phyloP scores from a whole-genome alignment of 2,329 filamentous ascomycete species.

The Fusarium sp. region DNA sequence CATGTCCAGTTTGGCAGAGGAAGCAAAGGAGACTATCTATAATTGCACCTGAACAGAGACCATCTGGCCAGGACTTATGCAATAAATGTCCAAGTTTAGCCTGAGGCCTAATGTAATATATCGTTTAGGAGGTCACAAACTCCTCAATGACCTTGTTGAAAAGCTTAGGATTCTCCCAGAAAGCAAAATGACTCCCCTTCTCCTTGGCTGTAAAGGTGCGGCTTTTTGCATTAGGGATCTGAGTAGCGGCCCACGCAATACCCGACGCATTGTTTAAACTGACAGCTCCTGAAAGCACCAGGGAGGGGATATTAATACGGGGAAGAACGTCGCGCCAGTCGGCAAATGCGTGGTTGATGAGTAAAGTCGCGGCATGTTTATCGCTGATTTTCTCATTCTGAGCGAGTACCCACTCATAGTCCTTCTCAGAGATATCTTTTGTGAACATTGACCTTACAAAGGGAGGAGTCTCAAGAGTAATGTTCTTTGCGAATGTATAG shows the following conservation, averaged over 20 bases:
- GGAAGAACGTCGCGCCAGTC: conserved; percentile 6
- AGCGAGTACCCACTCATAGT: conserved; percentile 43
- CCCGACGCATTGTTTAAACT: conserved; percentile 20
- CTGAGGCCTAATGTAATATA: no score
- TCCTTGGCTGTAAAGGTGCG: conserved; percentile 48
- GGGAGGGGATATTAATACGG: conserved; percentile 42
- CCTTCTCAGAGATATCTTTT: conserved; percentile 30
- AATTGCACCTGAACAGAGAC: no score
- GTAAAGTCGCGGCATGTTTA: conserved; percentile 41
- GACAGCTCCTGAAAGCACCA: conserved; percentile 43
- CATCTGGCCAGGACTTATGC: no score
- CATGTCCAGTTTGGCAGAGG: no score
- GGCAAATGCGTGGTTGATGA: conserved; percentile 40
- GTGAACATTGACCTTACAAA: conserved; percentile 45
- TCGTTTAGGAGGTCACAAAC: conserved; percentile 30
- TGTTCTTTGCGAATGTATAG: conserved; percentile 36
- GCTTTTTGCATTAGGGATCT: conserved; percentile 43
- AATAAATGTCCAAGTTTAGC: no score
- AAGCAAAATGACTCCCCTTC: conserved; percentile 49
- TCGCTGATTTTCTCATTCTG: conserved; percentile 46
- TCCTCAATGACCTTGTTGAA: conserved; percentile 49
- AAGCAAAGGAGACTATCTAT: no score
- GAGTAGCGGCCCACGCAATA: conserved; percentile 43
- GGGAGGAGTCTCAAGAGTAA: conserved; percentile 25
- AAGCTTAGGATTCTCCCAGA: conserved; percentile 49